Conservation (phyloP, 768 basidiomycete species). For the Peribolospora kevripleyi region DNA sequence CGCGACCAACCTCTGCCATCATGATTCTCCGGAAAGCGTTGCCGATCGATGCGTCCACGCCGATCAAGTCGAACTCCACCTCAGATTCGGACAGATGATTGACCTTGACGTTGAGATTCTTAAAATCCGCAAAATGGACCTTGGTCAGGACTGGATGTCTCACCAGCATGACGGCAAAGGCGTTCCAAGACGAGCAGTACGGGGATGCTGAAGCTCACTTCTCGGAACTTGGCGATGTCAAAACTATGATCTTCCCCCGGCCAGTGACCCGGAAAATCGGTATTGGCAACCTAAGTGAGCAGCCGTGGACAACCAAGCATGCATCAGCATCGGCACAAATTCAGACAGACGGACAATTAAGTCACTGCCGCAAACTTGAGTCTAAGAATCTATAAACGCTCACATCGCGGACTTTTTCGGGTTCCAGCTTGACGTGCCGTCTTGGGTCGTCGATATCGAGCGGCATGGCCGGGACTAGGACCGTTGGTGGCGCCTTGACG, state of each 20-base stretch:
- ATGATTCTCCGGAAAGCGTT: conserved; percentile 81
- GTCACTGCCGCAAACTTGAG: too few relatives aligned
- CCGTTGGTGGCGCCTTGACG: too few relatives aligned
- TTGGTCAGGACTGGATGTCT: background rate
- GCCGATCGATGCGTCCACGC: conserved; percentile 85
- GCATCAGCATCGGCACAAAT: too few relatives aligned
- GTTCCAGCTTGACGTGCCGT: too few relatives aligned
- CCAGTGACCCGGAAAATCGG: conserved; percentile 74
- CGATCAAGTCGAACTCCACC: conserved; percentile 83
- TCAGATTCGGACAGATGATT: conserved; percentile 56
- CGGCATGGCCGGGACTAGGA: too few relatives aligned
- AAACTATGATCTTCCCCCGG: conserved; percentile 66
- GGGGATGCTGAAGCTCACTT: conserved; percentile 29
- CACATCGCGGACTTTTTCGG: too few relatives aligned
- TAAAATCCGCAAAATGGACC: conserved; percentile 2
- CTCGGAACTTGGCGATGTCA: conserved; percentile 46
- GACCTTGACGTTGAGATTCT: conserved; percentile 51
- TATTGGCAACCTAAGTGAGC: conserved; percentile 42
- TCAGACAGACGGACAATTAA: too few relatives aligned
- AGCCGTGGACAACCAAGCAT: too few relatives aligned
- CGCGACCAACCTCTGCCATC: conserved; percentile 56
- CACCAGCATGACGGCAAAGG: background rate
- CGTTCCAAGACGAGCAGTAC: background rate
- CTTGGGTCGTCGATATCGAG: too few relatives aligned
- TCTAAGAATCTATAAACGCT: too few relatives aligned